Conservation (phyloP, 2,329 filamentous ascomycete genomes). For the Stagonosporopsis chrysanthemi region DNA sequence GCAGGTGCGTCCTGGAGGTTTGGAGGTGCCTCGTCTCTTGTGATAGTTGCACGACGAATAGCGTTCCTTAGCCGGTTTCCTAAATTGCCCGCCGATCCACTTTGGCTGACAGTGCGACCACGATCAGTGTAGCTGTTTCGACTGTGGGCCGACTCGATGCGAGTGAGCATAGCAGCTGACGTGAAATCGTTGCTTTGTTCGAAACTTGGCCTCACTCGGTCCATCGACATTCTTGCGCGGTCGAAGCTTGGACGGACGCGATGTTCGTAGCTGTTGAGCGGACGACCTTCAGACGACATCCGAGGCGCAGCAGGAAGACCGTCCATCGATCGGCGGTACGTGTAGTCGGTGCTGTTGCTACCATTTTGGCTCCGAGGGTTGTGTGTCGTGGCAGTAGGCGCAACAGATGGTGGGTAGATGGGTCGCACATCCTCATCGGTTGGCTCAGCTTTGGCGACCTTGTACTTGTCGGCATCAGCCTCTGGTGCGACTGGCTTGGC, state of each 20-base stretch:
- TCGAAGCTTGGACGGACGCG: conserved; percentile 82
- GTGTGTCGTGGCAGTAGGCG: conserved; percentile 71
- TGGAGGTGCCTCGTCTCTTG: conserved; percentile 38
- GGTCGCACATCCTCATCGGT: conserved; percentile 85
- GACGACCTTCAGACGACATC: conserved; percentile 41
- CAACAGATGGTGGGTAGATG: conserved; percentile 91
- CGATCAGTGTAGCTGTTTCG: conserved; percentile 34
- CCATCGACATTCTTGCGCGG: conserved; percentile 84
- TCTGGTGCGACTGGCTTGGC: conserved; percentile 66
- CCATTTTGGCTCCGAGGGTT: conserved; percentile 86
- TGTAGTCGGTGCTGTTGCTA: conserved; percentile 93
- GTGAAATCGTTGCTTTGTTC: conserved; percentile 92
- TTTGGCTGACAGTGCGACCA: conserved; percentile 17
- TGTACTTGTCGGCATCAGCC: conserved; percentile 51
- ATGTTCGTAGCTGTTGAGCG: conserved; percentile 25
- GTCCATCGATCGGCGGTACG: conserved; percentile 55
- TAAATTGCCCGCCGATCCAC: conserved; percentile 13
- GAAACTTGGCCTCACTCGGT: conserved; percentile 81
- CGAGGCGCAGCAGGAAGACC: conserved; percentile 38
- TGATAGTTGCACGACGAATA: conserved; percentile 39
- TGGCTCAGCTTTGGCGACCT: conserved; percentile 57
- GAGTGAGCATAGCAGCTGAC: conserved; percentile 81
- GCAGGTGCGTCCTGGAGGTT: conserved; percentile 25
- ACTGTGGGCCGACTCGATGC: conserved; percentile 73
- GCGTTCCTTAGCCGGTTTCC: conserved; percentile 36